Conservation (phyloP, 1,139 yeast genomes). For the Geotrichum reessii region DNA sequence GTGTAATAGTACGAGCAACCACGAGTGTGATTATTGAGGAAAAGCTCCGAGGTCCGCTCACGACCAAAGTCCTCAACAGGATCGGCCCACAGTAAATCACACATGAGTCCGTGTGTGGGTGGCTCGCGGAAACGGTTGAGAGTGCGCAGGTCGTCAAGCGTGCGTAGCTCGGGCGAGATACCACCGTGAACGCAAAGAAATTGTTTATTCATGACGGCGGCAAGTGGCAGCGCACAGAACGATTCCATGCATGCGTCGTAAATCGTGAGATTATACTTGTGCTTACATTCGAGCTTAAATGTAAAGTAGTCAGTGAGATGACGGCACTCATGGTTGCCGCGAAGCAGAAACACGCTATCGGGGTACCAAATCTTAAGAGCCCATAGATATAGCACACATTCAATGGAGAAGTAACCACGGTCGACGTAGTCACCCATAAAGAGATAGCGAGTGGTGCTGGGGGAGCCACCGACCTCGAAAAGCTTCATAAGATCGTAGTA, state of each 20-base stretch:
- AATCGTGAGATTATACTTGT: conserved; percentile 64
- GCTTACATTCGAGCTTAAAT: conserved; percentile 83
- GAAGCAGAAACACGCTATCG: conserved; percentile 66
- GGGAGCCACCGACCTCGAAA: conserved; percentile 93
- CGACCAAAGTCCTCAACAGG: conserved; percentile 86
- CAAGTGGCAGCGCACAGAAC: conserved; percentile 84
- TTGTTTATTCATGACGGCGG: conserved; percentile 91
- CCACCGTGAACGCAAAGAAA: conserved; percentile 98
- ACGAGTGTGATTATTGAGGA: conserved; percentile 66
- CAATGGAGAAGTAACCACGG: conserved; percentile 88
- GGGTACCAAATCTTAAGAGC: conserved; percentile 77
- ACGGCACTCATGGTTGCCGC: conserved; percentile 95
- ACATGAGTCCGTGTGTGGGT: conserved; percentile 90
- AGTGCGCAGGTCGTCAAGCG: conserved; percentile 61
- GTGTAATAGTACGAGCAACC: conserved; percentile 93
- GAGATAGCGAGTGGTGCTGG: conserved; percentile 66
- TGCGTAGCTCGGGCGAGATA: conserved; percentile 75
- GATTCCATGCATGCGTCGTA: conserved; percentile 75
- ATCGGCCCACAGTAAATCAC: conserved; percentile 95
- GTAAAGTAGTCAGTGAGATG: conserved; percentile 94
- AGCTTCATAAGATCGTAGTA: conserved; percentile 84
- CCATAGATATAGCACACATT: conserved; percentile 76
- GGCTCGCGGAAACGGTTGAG: conserved; percentile 86
- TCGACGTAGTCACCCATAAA: conserved; percentile 96
- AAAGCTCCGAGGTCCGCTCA: conserved; percentile 53